Conservation (phyloP, 163 green algal species). For the Chlamydomonas reinhardtii region DNA sequence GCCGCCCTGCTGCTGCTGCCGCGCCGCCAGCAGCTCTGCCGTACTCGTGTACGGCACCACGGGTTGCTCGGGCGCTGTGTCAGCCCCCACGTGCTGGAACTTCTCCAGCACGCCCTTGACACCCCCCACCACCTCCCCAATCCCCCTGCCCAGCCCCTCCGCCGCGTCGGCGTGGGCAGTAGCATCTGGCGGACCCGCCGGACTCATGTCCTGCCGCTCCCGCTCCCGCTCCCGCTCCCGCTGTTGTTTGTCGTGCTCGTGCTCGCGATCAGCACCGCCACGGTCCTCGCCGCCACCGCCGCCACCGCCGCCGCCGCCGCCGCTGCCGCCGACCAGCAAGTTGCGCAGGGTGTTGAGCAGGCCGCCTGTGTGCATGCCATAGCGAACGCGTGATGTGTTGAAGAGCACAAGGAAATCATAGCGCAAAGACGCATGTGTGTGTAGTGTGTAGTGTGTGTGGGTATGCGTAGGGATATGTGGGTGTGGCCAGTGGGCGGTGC, state of each 20-base stretch:
- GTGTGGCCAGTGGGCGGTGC: too few species aligned
- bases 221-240: background rate
- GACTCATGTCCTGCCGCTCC: background rate
- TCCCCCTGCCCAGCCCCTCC: background rate
- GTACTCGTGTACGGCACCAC: conserved; percentile 42
- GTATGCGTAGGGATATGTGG: too few species aligned
- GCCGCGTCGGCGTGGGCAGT: background rate
- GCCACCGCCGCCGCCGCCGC: background rate
- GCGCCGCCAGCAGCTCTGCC: conserved; percentile 29
- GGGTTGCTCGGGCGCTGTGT: background rate
- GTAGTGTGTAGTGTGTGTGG: too few species aligned
- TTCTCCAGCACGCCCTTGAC: conserved; percentile 12
- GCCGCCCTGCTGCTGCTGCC: background rate
- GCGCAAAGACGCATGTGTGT: too few species aligned
- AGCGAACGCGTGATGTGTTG: too few species aligned
- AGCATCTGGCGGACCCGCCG: background rate
- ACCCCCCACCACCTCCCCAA: conserved; percentile 16
- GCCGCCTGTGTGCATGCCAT: background rate
- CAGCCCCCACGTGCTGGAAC: background rate
- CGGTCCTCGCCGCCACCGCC: background rate
- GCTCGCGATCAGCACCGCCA: background rate
- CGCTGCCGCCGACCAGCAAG: background rate
- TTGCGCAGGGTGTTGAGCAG: conserved; percentile 1
- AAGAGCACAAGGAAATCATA: too few species aligned
- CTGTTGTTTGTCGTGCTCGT: background rate